Percentiles rank a stretch among this genome's conserved stretches.
phyloP scores from a whole-genome alignment of 257 asterid genomes.

The Coffea eugenioides region DNA sequence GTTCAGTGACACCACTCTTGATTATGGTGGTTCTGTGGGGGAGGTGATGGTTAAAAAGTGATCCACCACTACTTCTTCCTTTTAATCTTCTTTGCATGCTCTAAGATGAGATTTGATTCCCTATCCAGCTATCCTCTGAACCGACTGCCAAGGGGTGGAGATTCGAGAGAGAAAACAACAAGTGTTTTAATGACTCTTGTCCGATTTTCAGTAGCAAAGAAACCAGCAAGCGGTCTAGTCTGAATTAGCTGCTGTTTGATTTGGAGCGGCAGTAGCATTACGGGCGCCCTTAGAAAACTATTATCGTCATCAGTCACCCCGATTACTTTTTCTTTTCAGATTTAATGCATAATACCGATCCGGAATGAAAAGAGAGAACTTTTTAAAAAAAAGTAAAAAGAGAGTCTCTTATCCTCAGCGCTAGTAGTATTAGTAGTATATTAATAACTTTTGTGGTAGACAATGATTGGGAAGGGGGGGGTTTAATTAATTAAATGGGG shows the following conservation, averaged over 20 bases:
- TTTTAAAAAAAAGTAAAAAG: too few species aligned
- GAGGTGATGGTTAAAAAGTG: not conserved
- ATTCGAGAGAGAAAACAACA: not conserved
- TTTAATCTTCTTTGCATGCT: conserved; percentile 4
- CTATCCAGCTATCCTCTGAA: not conserved
- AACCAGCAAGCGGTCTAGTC: conserved; percentile 20
- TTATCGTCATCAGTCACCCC: too few species aligned
- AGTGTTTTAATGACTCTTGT: conserved; percentile 30
- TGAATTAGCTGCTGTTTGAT: too few species aligned
- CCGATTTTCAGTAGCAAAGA: conserved; percentile 50
- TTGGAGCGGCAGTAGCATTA: too few species aligned
- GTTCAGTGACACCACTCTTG: not conserved
- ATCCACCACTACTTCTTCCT: not conserved
- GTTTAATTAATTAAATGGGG: not conserved
- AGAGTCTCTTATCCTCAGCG: not conserved
- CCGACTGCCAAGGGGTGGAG: not conserved
- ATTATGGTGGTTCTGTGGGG: not conserved
- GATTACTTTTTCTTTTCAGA: not conserved
- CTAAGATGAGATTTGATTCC: not conserved
- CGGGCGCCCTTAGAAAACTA: too few species aligned
- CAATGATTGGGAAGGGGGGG: not conserved
- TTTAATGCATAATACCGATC: not conserved
- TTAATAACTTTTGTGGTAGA: not conserved
- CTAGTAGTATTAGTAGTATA: too few species aligned
- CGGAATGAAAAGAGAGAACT: too few species aligned